Evolutionary conservation across 495 filamentous ascomycete species (phyloP).

Genomic region (Talaromyces trachyspermus): DNA sequence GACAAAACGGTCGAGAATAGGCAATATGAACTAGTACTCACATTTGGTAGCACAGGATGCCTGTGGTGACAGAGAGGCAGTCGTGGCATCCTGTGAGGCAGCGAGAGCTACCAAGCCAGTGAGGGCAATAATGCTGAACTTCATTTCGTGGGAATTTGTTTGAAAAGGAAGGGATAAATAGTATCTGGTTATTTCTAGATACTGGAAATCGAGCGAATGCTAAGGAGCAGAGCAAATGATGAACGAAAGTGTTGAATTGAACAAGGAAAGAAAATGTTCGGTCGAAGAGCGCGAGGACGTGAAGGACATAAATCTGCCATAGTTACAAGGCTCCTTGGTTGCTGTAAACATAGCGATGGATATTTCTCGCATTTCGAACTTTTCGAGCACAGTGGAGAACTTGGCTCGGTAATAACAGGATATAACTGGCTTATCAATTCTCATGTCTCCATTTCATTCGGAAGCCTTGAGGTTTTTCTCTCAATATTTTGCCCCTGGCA

Average conservation of each 20-base stretch:
- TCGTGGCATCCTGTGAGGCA: conserved; percentile 20
- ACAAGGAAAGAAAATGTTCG: neutral
- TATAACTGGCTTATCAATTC: too few relatives aligned
- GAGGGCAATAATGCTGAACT: conserved; percentile 33
- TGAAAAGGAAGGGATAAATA: neutral
- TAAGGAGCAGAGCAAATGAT: neutral
- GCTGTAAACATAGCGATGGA: neutral
- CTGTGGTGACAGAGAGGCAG: conserved; percentile 18
- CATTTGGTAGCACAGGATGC: conserved; percentile 28
- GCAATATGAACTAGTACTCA: too few relatives aligned
- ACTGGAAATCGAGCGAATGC: neutral
- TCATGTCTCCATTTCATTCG: too few relatives aligned
- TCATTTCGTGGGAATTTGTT: conserved; percentile 21
- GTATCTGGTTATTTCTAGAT: too few relatives aligned
- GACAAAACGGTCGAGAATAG: neutral
- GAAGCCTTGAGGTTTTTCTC: too few relatives aligned
- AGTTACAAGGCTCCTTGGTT: neutral
- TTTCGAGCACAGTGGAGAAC: neutral
- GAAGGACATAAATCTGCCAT: neutral
- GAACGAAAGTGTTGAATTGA: neutral
- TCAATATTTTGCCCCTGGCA: too few relatives aligned
- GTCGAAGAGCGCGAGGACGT: neutral
- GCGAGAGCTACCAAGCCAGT: conserved; percentile 29
- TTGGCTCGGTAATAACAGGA: too few relatives aligned
- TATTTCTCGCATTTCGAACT: neutral